Evolutionary conservation across 331 rosid genomes (phyloP), one percentile per base, ranked within the genome.

Genomic region (Spiraea crenata): DNA sequence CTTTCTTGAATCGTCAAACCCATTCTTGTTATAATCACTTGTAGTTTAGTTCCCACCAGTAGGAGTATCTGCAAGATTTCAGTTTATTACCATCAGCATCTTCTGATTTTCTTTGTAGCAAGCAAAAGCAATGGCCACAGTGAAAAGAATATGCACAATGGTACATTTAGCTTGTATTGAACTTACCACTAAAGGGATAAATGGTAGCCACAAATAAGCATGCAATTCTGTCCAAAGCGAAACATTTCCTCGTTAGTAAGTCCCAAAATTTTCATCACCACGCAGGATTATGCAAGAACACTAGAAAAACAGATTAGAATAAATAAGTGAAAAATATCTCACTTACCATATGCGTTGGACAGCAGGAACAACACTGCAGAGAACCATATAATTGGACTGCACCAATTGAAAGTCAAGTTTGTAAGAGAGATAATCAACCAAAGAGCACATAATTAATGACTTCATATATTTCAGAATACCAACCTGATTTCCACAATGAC

Each of bases 401-500:
- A 84, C 44, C 54, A 51, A 59, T 41, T 15, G 45, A 72, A 49
- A 74, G 51, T 15, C 76, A 61, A 72, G 46, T 41, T 37, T 42
- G 19, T 20, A 54, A 17, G 9, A 52, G 16, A 52, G 8, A 4
- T 37, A 62, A 42, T 44, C 51, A 47, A 20, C 34, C 35, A 74
- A 82, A 76, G 65, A 47, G 49, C 11, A 25, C 31, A 25, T 25
- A 25, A 25, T 7, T 60, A 71, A 13, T 0, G 39, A 57, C 3
- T 66, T 72, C 16, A 4, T 6, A 13, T 55, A 34, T 7, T 55
- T 3, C 9, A 58, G 54, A 1, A 52, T 59, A 74, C 67, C 58
- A 65, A 90, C 95, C 87, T 88, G 55, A 90, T 88, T 42, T 82
- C 95, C 16, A 90, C 96, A 1, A 90, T 85, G 67, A 80, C 87